Base-by-base conservation (phyloP, 1,139 yeast genomes). In the Geotrichum histeridarum region DNA sequence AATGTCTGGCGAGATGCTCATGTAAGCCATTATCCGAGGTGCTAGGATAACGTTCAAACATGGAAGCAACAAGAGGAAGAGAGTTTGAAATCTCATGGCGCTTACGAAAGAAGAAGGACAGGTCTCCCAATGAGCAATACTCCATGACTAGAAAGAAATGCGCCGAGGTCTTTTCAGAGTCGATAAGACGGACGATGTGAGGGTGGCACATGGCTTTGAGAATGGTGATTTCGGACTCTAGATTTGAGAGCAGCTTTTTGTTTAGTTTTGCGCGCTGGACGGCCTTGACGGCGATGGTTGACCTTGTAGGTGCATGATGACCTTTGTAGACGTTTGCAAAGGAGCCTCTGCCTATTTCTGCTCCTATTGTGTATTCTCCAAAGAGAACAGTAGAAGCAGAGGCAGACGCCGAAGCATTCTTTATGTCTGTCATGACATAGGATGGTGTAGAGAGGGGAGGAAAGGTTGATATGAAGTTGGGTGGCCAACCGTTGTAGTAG, bases 61-160 rank as follows among this genome's bases (percentile, higher is more conserved):
- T 75, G 1, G 89, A 81, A 36, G 84, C 83, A 43, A 91, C 80
- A 46, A 87, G 79, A 0, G 97, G 97, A 67, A 89, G 90, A 3
- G 87, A 82, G 60, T 80, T 78, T 33, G 82, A 79, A 45, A 91
- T 73, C 66, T 86, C 90, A 60, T 80, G 80, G 65, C 93, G 79
- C 67, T 82, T 83, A 64, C 88, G 80, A 54, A 93, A 90, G 63
- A 93, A 85, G 65, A 83, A 88, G 0, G 95, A 86, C 58, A 93
- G 77, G 71, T 93, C 99, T 8, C 99, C 99, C 70, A 93, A 76
- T 0, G 97, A 84, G 68, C 99, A 93, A 71, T 89, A 93, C 68
- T 93, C 98, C 98, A 93, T 93, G n/a, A 91, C 82, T 60, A 93
- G 75, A 70, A 89, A 94, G 72, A 90, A 88, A 70, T 91, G 89